phyloP scores from a whole-genome alignment of 2,329 filamentous ascomycete species.

The Pseudocercospora fuligena region DNA sequence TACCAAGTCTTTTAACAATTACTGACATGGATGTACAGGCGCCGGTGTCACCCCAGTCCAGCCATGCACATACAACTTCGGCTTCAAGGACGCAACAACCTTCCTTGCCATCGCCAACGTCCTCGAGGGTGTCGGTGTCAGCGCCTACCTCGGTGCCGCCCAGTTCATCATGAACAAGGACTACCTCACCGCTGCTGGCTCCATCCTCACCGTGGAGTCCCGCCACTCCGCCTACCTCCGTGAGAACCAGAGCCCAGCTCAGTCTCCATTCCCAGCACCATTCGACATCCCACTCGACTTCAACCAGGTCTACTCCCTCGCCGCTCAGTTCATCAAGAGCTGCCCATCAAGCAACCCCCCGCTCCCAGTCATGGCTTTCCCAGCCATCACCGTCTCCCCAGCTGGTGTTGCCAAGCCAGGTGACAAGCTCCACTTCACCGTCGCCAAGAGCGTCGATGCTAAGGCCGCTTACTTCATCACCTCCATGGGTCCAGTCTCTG shows the following conservation, averaged over 20 bases:
- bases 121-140: constrained; percentile 63
- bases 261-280: constrained; percentile 60
- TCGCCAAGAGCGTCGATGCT: constrained; percentile 28
- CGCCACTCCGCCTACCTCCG: constrained; percentile 66
- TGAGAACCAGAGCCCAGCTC: constrained; percentile 36
- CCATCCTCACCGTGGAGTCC: constrained; percentile 68
- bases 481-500: constrained; percentile 31
- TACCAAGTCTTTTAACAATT: neutral
- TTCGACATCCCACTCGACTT: constrained; percentile 65
- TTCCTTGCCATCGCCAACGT: constrained; percentile 60
- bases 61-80: constrained; percentile 63
- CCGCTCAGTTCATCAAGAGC: constrained; percentile 63
- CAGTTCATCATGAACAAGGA: constrained; percentile 60
- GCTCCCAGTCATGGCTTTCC: constrained; percentile 61
- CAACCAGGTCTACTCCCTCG: constrained; percentile 67
- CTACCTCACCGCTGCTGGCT: constrained; percentile 65
- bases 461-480: constrained; percentile 35
- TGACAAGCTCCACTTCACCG: constrained; percentile 29
- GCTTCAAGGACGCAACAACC: constrained; percentile 39
- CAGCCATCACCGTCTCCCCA: constrained; percentile 27
- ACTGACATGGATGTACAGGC: constrained; percentile 25
- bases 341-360: constrained; percentile 57
- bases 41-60: constrained; percentile 58
- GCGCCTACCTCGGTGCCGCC: constrained; percentile 67
- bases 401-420: constrained; percentile 29